phyloP scores from a whole-genome alignment of 495 filamentous ascomycete species.

The Hypoxylon intermedium region DNA sequence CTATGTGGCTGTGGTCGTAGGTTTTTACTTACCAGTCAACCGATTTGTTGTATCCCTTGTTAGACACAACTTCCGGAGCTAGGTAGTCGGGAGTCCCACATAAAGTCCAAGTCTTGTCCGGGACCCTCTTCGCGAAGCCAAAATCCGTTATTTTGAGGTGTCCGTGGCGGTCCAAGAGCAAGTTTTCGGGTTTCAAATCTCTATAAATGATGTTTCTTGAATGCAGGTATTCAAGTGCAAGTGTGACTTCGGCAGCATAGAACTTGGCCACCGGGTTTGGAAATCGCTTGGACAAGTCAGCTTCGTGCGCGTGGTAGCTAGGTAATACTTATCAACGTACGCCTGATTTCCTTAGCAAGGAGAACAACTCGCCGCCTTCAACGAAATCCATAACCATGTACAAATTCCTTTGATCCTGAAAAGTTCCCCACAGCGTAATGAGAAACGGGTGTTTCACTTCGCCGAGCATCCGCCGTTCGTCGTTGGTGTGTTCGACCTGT shows the following conservation, averaged over 20 bases:
- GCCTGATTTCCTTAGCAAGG: slow-evolving; percentile 92
- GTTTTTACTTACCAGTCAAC: slow-evolving; percentile 84
- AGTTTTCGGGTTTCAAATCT: slow-evolving; percentile 95
- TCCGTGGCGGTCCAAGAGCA: slow-evolving; percentile 93
- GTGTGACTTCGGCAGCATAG: slow-evolving; percentile 95
- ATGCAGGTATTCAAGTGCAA: slow-evolving; percentile 97
- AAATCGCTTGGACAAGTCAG: slow-evolving; percentile 73
- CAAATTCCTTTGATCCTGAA: slow-evolving; percentile 91
- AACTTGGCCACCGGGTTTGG: slow-evolving; percentile 99
- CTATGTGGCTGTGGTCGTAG: neutral
- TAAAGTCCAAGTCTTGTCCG: slow-evolving; percentile 98
- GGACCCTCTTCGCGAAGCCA: slow-evolving; percentile 97
- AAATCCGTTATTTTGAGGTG: slow-evolving; percentile 99
- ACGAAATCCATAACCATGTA: slow-evolving; percentile 99
- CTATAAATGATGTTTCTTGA: slow-evolving; percentile 94
- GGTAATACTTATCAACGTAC: slow-evolving; percentile 60
- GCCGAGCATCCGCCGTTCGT: slow-evolving; percentile 92
- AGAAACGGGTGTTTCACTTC: slow-evolving; percentile 97
- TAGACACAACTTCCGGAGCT: slow-evolving; percentile 94
- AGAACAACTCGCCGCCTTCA: slow-evolving; percentile 98
- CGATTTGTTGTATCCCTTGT: slow-evolving; percentile 98
- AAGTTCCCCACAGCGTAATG: slow-evolving; percentile 97
- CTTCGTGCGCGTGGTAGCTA: neutral
- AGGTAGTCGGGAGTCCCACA: slow-evolving; percentile 99
- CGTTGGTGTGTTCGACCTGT: slow-evolving; percentile 98